Conservation (phyloP, 2,329 filamentous ascomycete species). For the Aspergillus sp. region DNA sequence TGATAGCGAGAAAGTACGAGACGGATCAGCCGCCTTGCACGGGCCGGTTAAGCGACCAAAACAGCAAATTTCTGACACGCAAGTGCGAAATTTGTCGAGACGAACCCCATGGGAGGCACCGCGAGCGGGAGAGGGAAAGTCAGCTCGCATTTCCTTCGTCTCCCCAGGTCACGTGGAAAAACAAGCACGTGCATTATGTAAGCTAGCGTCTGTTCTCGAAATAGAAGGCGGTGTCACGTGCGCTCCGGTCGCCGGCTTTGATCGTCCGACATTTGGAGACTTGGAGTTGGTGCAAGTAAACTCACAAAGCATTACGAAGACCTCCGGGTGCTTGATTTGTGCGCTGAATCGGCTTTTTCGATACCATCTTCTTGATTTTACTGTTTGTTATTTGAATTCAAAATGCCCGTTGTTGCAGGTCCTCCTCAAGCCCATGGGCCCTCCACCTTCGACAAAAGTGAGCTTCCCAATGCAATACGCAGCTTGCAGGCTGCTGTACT, state of each 20-base stretch:
- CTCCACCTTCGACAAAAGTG: slow-evolving; percentile 71
- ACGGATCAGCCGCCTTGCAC: slow-evolving; percentile 32
- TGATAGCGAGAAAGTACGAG: slow-evolving; percentile 25
- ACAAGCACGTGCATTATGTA: slow-evolving; percentile 17
- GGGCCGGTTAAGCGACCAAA: slow-evolving; percentile 28
- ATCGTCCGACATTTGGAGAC: slow-evolving; percentile 7
- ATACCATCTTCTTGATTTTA: background rate
- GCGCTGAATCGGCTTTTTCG: background rate
- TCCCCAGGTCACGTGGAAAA: slow-evolving; percentile 18
- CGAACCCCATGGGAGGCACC: slow-evolving; percentile 24
- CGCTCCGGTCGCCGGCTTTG: background rate
- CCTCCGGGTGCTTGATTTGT: background rate
- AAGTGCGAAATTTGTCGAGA: slow-evolving; percentile 23
- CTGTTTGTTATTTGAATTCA: slow-evolving; percentile 16
- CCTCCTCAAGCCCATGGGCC: slow-evolving; percentile 56
- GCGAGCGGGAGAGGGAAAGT: slow-evolving; percentile 22
- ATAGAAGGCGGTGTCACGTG: slow-evolving; percentile 19
- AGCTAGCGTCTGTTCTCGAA: slow-evolving; percentile 1
- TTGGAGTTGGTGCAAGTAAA: slow-evolving; percentile 6
- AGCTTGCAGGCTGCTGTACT: background rate
- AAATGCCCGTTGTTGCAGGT: slow-evolving; percentile 59
- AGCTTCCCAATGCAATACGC: slow-evolving; percentile 21
- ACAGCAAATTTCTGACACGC: slow-evolving; percentile 20
- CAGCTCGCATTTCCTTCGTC: slow-evolving; percentile 21
- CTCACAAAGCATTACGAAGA: background rate